These are phyloP conservation scores for Lepidium didymum DNA, from an alignment of 345 rosid genomes.

Conservation along the genomic window DNA sequence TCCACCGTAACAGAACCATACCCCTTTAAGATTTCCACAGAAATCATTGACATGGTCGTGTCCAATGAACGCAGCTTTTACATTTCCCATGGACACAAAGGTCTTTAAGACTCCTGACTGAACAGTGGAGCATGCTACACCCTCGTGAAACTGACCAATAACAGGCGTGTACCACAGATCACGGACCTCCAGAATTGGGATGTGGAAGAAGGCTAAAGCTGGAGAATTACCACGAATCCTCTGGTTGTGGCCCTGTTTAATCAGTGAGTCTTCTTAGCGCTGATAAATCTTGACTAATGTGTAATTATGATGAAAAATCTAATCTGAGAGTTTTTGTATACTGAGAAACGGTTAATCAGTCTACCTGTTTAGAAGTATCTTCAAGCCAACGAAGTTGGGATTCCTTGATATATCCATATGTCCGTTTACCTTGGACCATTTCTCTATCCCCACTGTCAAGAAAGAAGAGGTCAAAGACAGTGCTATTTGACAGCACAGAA, in stretches of 20 bases:
- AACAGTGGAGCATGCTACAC: constrained; percentile 64
- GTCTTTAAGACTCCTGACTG: constrained; percentile 59
- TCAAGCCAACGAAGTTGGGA: constrained; percentile 82
- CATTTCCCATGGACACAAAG: constrained; percentile 62
- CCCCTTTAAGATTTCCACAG: constrained; percentile 65
- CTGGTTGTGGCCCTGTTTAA: constrained; percentile 42
- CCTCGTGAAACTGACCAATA: constrained; percentile 67
- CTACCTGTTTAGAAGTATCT: constrained; percentile 32
- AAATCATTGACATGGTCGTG: constrained; percentile 88
- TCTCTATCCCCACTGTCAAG: constrained; percentile 87
- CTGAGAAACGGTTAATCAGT: background rate
- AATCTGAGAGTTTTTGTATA: background rate
- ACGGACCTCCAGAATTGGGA: constrained; percentile 67
- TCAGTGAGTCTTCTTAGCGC: constrained; percentile 21
- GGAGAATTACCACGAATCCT: constrained; percentile 18
- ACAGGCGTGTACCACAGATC: constrained; percentile 48
- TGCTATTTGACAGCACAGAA: constrained; percentile 59
- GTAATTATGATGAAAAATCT: background rate
- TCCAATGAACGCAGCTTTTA: constrained; percentile 81
- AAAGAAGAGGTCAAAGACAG: constrained; percentile 72
- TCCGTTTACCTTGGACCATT: constrained; percentile 48
- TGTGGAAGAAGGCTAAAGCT: constrained; percentile 77
- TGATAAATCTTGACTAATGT: constrained; percentile 32
- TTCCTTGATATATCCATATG: constrained; percentile 85
- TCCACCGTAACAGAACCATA: constrained; percentile 95